A percentile compares a stretch with the other conserved stretches of the same genome.
These are phyloP conservation scores for Paramecium sexaurelia DNA, from an alignment of 73 alveolate genomes.

Conservation along the genomic window DNA sequence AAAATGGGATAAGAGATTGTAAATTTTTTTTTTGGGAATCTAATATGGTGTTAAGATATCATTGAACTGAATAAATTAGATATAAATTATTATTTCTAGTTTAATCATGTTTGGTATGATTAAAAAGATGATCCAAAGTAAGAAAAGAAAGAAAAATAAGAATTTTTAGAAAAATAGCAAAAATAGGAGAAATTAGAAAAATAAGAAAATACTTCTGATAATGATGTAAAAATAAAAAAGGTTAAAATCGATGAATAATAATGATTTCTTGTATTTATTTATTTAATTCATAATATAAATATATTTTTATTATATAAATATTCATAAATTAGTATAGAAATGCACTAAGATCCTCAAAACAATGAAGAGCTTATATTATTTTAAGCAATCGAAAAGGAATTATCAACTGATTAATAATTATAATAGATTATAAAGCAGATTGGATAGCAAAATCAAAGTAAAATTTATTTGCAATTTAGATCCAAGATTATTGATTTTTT, in stretches of 20 bases:
- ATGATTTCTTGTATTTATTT: neutral
- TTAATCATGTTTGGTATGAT: slow-evolving; percentile 27
- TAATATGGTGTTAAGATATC: neutral
- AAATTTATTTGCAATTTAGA: neutral
- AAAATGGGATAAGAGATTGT: neutral
- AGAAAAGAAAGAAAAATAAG: neutral
- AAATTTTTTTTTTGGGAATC: neutral
- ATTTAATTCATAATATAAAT: neutral
- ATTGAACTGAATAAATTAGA: neutral
- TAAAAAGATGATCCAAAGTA: neutral
- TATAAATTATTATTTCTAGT: neutral
- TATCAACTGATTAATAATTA: neutral
- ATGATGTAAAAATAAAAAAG: neutral
- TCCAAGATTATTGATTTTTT: neutral
- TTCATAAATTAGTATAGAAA: neutral
- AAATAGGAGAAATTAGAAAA: neutral
- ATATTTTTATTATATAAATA: neutral
- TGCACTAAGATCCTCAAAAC: neutral
- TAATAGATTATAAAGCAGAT: neutral
- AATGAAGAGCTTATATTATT: neutral
- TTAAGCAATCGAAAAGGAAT: neutral
- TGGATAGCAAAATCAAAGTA: neutral
- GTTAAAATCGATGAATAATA: neutral
- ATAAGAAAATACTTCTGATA: neutral
- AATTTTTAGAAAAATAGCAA: neutral